Conservation (phyloP, 176 grass and related monocot species). For the Rhynchospora breviuscula region DNA sequence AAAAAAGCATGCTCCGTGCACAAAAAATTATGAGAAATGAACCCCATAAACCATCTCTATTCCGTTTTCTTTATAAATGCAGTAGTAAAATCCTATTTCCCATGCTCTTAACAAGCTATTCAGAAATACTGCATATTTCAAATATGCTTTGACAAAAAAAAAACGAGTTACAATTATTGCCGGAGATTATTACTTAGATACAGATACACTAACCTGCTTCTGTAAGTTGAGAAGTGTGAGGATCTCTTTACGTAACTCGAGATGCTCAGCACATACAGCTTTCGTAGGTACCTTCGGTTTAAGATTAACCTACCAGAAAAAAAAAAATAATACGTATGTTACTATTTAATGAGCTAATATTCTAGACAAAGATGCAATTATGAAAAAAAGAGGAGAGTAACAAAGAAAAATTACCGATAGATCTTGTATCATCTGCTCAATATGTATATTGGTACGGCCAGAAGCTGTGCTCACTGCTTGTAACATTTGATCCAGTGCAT, state of each 20-base stretch:
- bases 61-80: not conserved
- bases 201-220: constrained; percentile 61
- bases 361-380: not conserved
- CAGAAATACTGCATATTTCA: not conserved
- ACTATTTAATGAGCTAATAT: not conserved
- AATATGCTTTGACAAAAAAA: too few relatives aligned
- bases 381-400: not conserved
- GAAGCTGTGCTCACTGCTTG: constrained; percentile 81
- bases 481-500: constrained; percentile 95
- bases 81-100: not conserved
- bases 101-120: not conserved
- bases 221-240: constrained; percentile 97
- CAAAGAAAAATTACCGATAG: constrained; percentile 49
- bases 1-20: not conserved
- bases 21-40: constrained; percentile 10
- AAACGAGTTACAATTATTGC: not conserved
- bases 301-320: constrained; percentile 65
- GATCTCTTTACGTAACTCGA: constrained; percentile 94
- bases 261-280: constrained; percentile 92
- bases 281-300: constrained; percentile 98
- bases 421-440: constrained; percentile 90
- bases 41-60: not conserved
- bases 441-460: constrained; percentile 77
- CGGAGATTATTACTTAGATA: not conserved
- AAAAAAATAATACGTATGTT: constrained; percentile 7